Evolutionary conservation across 2,329 filamentous ascomycete genomes (phyloP), one percentile per base, ranked within the genome.

Genomic region (Ilyonectria robusta): DNA sequence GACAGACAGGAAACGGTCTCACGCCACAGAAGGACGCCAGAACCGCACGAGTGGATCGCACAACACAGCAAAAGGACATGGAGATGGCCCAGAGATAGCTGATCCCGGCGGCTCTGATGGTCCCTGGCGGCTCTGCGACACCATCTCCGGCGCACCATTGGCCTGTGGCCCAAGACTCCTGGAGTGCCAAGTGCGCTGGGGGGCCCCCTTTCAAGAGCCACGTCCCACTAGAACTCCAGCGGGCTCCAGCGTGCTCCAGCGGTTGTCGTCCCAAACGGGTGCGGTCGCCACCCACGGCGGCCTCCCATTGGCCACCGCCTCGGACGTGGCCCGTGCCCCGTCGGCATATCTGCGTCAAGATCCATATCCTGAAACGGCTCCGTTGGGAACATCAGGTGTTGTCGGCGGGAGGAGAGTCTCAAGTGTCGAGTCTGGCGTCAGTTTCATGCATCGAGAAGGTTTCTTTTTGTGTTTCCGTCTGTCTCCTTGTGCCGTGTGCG

Each of bases 351-450:
- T 72, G 73, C 59, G 62, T 66, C 67, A 66, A 70, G 71, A 65
- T 65, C 70, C 73, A 67, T 68, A 67, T 66, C 75, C 75, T 77
- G 75, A 77, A 77, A 77, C 75, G 64, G 56, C 66, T 65, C 62
- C 65, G 71, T 69, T 71, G 67, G 62, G 65, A 67, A 67, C 69
- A 75, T 75, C 72, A 75, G 73, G 46, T 75, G 73, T 68, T 74
- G 71, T 70, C 55, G 57, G 46, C 72, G 72, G 33, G 50, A 75
- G 70, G 72, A 66, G 50, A 33, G 31, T 53, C 31, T 53, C 29
- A 33, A 53, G 31, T 53, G 51, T 69, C 58, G 67, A 56, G 72
- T 73, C 59, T 67, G 64, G 50, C 26, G 65, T 67, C 55, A 58
- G 73, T 75, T 75, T 75, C 73, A 74, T 63, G 68, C 35, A 60